phyloP scores from a whole-genome alignment of 345 rosid genomes.

The Citrus hindsii region DNA sequence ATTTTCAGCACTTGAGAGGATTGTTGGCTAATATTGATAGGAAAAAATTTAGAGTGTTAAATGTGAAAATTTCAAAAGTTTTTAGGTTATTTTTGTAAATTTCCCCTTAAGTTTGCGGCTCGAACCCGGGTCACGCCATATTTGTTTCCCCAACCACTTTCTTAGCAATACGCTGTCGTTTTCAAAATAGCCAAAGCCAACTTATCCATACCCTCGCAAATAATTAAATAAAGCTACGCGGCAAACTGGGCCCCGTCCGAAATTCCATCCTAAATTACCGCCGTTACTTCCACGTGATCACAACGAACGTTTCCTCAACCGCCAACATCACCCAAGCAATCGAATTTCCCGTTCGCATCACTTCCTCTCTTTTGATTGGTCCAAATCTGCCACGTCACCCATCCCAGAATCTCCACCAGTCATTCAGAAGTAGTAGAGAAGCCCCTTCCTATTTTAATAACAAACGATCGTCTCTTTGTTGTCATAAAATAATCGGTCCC shows the following conservation, averaged over 20 bases:
- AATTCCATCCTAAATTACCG: neutral
- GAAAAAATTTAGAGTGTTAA: no score
- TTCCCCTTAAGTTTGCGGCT: no score
- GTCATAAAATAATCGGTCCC: neutral
- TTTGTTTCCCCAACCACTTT: no score
- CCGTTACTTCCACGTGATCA: neutral
- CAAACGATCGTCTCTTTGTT: neutral
- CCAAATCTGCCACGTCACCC: conserved; percentile 45
- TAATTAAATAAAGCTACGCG: no score
- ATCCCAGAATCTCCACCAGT: conserved; percentile 12
- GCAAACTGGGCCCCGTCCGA: neutral
- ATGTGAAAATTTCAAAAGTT: no score
- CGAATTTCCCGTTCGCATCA: conserved; percentile 29
- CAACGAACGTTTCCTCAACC: neutral
- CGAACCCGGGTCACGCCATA: no score
- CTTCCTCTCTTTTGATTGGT: conserved; percentile 39
- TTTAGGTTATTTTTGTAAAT: no score
- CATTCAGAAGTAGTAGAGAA: conserved; percentile 11
- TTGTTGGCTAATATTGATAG: rapidly evolving
- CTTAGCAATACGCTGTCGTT: no score
- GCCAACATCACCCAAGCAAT: conserved; percentile 13
- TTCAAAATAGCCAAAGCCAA: no score
- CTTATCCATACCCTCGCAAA: no score
- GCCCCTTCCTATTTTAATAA: neutral
- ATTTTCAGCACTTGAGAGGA: no score